Percentiles rank a stretch among this genome's conserved stretches.
These are phyloP conservation scores for Trichoderma asperelloides DNA, from an alignment of 495 filamentous ascomycete genomes.

Conservation along the genomic window DNA sequence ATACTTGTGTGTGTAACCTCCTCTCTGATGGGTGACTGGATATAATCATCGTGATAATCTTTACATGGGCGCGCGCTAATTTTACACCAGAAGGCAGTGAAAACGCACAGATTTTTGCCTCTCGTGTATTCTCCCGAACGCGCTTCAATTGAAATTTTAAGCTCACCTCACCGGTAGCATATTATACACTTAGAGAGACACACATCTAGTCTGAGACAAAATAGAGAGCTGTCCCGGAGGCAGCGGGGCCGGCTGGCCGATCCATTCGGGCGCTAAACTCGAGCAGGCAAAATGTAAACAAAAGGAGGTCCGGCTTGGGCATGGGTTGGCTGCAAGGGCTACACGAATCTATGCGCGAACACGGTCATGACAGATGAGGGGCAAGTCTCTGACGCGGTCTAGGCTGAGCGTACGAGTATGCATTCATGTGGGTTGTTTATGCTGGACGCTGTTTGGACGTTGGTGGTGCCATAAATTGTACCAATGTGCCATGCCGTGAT, in stretches of 20 bases:
- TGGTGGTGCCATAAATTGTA: too few relatives aligned
- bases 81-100: too few relatives aligned
- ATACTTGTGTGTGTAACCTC: neutral
- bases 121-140: too few relatives aligned
- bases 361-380: neutral
- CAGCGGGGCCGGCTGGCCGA: neutral
- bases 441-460: too few relatives aligned
- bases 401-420: neutral
- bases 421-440: neutral
- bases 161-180: too few relatives aligned
- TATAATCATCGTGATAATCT: neutral
- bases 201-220: neutral
- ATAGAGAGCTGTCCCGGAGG: neutral
- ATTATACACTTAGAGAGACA: neutral
- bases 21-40: neutral
- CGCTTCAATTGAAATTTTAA: too few relatives aligned
- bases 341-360: neutral
- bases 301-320: neutral
- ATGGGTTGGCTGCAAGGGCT: constrained; percentile 1
- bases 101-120: too few relatives aligned
- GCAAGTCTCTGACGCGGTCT: neutral
- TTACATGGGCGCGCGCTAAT: neutral
- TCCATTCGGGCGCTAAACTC: neutral
- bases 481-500: neutral
- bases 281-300: constrained; percentile 5